Percentiles rank a stretch among this genome's conserved stretches.
These are phyloP conservation scores for Rasamsonia emersonii DNA, from an alignment of 2,329 filamentous ascomycete genomes.

Conservation along the genomic window DNA sequence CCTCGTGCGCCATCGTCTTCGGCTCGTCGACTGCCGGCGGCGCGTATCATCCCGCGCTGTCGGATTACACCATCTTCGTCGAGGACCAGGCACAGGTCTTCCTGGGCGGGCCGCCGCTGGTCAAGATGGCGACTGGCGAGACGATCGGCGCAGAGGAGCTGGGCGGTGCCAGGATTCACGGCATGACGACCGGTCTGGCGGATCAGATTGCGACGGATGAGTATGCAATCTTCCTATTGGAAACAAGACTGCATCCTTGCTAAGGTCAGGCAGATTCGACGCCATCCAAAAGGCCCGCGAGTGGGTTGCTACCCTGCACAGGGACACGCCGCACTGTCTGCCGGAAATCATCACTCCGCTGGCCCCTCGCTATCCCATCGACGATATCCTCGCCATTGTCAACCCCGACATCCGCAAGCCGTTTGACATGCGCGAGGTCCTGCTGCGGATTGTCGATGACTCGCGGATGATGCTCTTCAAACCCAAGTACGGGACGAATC, in stretches of 20 bases:
- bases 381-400: conserved; percentile 31
- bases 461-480: conserved; percentile 34
- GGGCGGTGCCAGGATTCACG: conserved; percentile 36
- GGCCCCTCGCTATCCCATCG: conserved; percentile 24
- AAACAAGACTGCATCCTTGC: no score
- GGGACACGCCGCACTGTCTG: conserved; percentile 1
- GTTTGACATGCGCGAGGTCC: conserved; percentile 31
- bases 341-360: conserved; percentile 7
- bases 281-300: conserved; percentile 32
- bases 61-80: conserved; percentile 37
- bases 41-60: conserved; percentile 34
- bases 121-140: conserved; percentile 42
- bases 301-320: conserved; percentile 23
- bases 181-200: conserved; percentile 32
- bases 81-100: conserved; percentile 38
- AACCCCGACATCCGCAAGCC: conserved; percentile 33
- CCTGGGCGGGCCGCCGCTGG: conserved; percentile 36
- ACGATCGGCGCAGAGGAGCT: conserved; percentile 33
- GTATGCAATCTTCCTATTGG: conserved; percentile 13
- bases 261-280: conserved; percentile 23
- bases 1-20: conserved; percentile 38
- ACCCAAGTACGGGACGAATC: conserved; percentile 30
- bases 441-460: conserved; percentile 36
- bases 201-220: conserved; percentile 39
- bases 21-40: conserved; percentile 37